phyloP scores from a whole-genome alignment of 2,329 filamentous ascomycete genomes.

The Xylaria digitata region DNA sequence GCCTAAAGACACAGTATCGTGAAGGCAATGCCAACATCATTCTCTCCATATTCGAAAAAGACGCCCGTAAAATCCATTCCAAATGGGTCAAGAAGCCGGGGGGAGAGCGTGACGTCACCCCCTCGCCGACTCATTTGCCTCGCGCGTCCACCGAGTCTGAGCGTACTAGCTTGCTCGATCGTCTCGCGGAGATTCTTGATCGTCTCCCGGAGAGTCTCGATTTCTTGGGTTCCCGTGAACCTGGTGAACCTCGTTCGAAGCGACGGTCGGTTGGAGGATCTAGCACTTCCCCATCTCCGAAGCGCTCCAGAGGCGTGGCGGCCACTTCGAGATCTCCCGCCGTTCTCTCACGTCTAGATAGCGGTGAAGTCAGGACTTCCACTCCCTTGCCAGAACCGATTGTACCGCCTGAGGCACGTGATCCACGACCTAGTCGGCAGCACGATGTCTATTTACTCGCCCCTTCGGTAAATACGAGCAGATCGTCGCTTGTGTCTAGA shows the following conservation, averaged over 20 bases:
- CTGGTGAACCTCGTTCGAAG: constrained; percentile 37
- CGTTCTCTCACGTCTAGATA: constrained; percentile 44
- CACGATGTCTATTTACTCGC: constrained; percentile 35
- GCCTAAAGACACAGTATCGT: constrained; percentile 42
- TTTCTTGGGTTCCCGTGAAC: constrained; percentile 20
- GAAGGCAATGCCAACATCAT: constrained; percentile 39
- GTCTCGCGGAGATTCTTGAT: constrained; percentile 40
- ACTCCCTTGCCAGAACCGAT: constrained; percentile 39
- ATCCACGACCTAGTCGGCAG: constrained; percentile 22
- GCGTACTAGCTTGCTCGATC: constrained; percentile 40
- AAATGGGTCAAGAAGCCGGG: constrained; percentile 48
- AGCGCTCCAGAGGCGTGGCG: constrained; percentile 38
- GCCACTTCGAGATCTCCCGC: constrained; percentile 37
- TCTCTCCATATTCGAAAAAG: constrained; percentile 39
- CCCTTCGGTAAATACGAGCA: constrained; percentile 50
- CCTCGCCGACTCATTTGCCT: constrained; percentile 40
- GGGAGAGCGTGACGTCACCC: constrained; percentile 41
- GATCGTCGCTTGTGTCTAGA: constrained; percentile 47
- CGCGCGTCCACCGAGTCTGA: constrained; percentile 45
- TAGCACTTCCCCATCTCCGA: constrained; percentile 36
- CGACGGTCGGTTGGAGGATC: constrained; percentile 44
- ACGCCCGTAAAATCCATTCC: constrained; percentile 43
- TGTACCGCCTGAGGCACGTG: constrained; percentile 24
- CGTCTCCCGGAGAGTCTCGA: constrained; percentile 43
- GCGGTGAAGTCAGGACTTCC: constrained; percentile 38